These are phyloP conservation scores for Durusdinium trenchii DNA, from an alignment of 73 alveolate species.

Conservation along the genomic window DNA sequence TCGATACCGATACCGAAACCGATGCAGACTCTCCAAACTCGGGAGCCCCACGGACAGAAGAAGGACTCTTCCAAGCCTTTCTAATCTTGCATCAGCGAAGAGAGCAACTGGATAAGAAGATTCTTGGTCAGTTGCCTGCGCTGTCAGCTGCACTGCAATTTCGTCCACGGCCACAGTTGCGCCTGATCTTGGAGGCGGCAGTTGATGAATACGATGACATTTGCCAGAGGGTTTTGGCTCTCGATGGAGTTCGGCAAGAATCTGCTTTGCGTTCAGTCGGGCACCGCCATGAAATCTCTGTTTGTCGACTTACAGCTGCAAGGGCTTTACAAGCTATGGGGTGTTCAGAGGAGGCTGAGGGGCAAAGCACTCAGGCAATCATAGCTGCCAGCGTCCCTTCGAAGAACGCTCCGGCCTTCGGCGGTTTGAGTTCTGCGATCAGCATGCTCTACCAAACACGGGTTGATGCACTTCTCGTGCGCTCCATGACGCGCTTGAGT, in stretches of 20 bases:
- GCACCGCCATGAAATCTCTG: slow-evolving; percentile 31
- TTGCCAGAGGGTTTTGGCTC: background rate
- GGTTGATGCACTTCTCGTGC: slow-evolving; percentile 20
- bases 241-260: slow-evolving; percentile 11
- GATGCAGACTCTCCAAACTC: background rate
- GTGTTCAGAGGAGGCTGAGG: background rate
- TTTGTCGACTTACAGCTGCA: slow-evolving; percentile 29
- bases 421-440: background rate
- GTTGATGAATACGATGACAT: slow-evolving; percentile 5
- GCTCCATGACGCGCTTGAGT: background rate
- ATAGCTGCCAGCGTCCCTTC: background rate
- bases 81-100: slow-evolving; percentile 5
- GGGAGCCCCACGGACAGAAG: slow-evolving; percentile 39
- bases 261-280: background rate
- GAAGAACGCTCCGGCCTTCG: background rate
- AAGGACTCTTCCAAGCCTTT: slow-evolving; percentile 41
- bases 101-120: background rate
- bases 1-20: background rate
- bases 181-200: background rate
- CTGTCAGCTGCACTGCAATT: background rate
- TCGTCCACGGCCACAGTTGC: background rate
- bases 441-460: background rate
- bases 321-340: background rate
- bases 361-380: slow-evolving; percentile 28
- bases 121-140: background rate